These are phyloP conservation scores for Globisporangium radiosum DNA, from an alignment of 352 stramenopile species.

Conservation along the genomic window DNA sequence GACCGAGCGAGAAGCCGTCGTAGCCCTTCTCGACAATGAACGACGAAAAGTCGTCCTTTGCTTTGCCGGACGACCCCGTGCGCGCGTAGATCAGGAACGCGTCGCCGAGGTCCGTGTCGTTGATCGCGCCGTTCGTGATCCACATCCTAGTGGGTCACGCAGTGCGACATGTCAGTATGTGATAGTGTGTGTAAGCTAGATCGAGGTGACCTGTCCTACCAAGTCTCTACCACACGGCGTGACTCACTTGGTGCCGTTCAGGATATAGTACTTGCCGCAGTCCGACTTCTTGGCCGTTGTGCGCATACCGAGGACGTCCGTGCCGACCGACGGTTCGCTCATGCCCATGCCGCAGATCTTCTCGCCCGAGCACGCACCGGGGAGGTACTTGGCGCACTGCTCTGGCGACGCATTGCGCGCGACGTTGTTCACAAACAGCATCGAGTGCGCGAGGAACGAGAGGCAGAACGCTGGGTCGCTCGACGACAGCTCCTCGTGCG, in stretches of 20 bases:
- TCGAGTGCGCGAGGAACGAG: slow-evolving; percentile 93
- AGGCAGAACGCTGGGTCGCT: slow-evolving; percentile 98
- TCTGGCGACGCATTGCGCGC: slow-evolving; percentile 84
- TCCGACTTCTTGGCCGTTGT: slow-evolving; percentile 89
- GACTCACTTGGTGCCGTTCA: slow-evolving; percentile 80
- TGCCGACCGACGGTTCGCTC: slow-evolving; percentile 96
- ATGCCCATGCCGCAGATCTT: slow-evolving; percentile 99
- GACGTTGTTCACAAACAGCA: slow-evolving; percentile 94
- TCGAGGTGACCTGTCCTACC: background rate
- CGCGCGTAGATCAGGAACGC: slow-evolving; percentile 97
- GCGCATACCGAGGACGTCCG: slow-evolving; percentile 93
- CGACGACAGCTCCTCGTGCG: slow-evolving; percentile 94
- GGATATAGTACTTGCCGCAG: slow-evolving; percentile 88
- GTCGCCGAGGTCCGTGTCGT: slow-evolving; percentile 93
- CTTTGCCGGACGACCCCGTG: slow-evolving; percentile 84
- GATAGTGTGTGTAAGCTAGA: too few relatives aligned
- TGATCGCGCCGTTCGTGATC: slow-evolving; percentile 99
- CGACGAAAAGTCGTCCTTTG: slow-evolving; percentile 91
- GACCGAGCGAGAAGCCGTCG: slow-evolving; percentile 93
- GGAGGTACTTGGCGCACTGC: slow-evolving; percentile 88
- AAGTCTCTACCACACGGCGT: background rate
- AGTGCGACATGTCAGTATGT: background rate
- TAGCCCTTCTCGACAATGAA: slow-evolving; percentile 98
- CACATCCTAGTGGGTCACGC: slow-evolving; percentile 86
- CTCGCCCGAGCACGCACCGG: slow-evolving; percentile 86